Conservation (phyloP, 306 rosid species). For the Fragaria vesca region DNA sequence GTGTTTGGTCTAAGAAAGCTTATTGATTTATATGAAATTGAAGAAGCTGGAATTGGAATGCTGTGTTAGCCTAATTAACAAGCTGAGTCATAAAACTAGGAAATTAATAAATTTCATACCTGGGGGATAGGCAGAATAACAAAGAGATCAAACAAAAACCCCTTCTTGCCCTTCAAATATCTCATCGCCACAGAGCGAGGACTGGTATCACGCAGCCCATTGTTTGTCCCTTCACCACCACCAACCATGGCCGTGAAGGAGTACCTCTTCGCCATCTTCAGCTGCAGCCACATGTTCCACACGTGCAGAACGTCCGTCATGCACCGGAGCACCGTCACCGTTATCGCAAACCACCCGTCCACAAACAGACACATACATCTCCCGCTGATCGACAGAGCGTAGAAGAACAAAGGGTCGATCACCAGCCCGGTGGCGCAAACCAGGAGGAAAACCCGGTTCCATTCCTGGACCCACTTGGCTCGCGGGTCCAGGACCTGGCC, state of each 20-base stretch:
- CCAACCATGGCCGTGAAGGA: slow-evolving; percentile 34
- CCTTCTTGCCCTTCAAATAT: slow-evolving; percentile 50
- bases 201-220: slow-evolving; percentile 35
- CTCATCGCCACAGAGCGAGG: slow-evolving; percentile 50
- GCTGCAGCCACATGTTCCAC: slow-evolving; percentile 89
- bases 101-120: slow-evolving; percentile 33
- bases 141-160: slow-evolving; percentile 77
- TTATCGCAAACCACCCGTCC: slow-evolving; percentile 86
- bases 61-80: background rate
- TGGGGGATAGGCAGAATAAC: slow-evolving; percentile 89
- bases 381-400: slow-evolving; percentile 72
- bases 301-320: slow-evolving; percentile 87
- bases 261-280: slow-evolving; percentile 52
- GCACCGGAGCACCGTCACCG: slow-evolving; percentile 92
- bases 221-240: slow-evolving; percentile 1
- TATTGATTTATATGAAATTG: background rate
- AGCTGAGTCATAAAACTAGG: background rate
- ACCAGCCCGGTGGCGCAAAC: slow-evolving; percentile 69
- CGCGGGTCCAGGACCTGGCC: slow-evolving; percentile 48
- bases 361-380: slow-evolving; percentile 76
- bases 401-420: slow-evolving; percentile 88
- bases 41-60: background rate
- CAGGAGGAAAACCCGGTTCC: slow-evolving; percentile 76
- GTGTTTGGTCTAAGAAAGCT: background rate
- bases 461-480: slow-evolving; percentile 71